Evolutionary conservation across 2,329 filamentous ascomycete genomes (phyloP).

Genomic region (Colletotrichum higginsianum): DNA sequence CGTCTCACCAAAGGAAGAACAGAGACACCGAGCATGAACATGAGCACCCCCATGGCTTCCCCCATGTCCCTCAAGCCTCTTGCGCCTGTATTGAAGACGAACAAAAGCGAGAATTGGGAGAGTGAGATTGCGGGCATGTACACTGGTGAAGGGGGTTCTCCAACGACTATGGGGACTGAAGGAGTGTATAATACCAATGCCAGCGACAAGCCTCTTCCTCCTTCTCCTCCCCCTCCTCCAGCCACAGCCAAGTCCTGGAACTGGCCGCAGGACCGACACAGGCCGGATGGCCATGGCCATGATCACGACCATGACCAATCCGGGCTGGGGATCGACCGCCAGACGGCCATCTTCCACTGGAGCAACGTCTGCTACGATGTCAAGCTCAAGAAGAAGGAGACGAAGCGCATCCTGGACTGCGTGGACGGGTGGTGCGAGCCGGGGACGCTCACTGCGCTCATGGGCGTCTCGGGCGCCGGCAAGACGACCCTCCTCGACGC

Average conservation of each 20-base stretch:
- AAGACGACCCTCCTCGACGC: constrained; percentile 84
- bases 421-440: constrained; percentile 84
- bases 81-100: not conserved
- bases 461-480: constrained; percentile 81
- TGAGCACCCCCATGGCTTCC: constrained; percentile 12
- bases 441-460: constrained; percentile 79
- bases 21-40: constrained; percentile 18
- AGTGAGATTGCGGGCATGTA: constrained; percentile 16
- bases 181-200: not conserved
- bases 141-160: not conserved
- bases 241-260: not conserved
- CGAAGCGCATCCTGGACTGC: constrained; percentile 76
- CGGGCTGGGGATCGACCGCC: constrained; percentile 49
- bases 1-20: constrained; percentile 24
- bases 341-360: constrained; percentile 81
- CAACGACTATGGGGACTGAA: not conserved
- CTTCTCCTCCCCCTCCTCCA: too few species aligned
- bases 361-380: constrained; percentile 82
- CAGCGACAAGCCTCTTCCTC: not conserved
- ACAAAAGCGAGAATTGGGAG: not conserved
- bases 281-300: not conserved
- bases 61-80: constrained; percentile 2
- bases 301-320: not conserved
- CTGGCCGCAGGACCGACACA: not conserved
- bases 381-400: constrained; percentile 73